Conservation (phyloP, 495 filamentous ascomycete genomes). For the Hyaloscypha variabilis region DNA sequence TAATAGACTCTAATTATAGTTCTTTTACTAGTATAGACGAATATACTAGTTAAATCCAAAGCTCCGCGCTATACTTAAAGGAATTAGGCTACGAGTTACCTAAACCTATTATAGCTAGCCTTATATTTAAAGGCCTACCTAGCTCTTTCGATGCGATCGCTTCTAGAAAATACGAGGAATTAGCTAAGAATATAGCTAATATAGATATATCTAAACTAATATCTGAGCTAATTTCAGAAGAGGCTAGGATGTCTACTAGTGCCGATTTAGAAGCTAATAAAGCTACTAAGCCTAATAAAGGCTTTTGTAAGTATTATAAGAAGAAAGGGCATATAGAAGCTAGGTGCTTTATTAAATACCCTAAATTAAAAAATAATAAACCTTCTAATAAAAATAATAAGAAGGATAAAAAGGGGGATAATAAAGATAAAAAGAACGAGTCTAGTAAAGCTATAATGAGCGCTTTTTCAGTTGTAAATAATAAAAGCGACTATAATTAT, state of each 20-base stretch:
- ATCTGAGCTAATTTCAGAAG: slow-evolving; percentile 7
- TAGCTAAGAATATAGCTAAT: slow-evolving; percentile 11
- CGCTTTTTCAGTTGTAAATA: neutral
- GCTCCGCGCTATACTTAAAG: too few species aligned
- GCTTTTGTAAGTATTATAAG: slow-evolving; percentile 8
- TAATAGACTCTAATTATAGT: slow-evolving; percentile 5
- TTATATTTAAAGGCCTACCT: slow-evolving; percentile 14
- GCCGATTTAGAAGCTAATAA: slow-evolving; percentile 18
- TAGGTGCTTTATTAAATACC: slow-evolving; percentile 16
- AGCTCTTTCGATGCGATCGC: slow-evolving; percentile 1
- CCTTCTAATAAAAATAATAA: slow-evolving; percentile 2
- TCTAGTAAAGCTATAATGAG: slow-evolving; percentile 3
- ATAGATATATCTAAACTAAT: slow-evolving; percentile 17
- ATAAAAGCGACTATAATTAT: too few species aligned
- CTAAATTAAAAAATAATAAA: slow-evolving; percentile 9
- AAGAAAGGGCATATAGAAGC: slow-evolving; percentile 8
- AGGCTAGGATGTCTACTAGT: slow-evolving; percentile 4
- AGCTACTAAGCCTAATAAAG: slow-evolving; percentile 2
- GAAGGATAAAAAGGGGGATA: neutral
- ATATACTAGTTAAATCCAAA: too few species aligned
- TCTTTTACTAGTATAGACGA: slow-evolving; percentile 3
- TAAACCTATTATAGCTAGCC: slow-evolving; percentile 1
- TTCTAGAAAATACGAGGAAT: slow-evolving; percentile 9
- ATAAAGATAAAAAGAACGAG: neutral
- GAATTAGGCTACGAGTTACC: neutral